A percentile compares a stretch with the other conserved stretches of the same genome.
These are phyloP conservation scores for Dipteronia dyeriana DNA, from an alignment of 345 rosid species.

Conservation along the genomic window DNA sequence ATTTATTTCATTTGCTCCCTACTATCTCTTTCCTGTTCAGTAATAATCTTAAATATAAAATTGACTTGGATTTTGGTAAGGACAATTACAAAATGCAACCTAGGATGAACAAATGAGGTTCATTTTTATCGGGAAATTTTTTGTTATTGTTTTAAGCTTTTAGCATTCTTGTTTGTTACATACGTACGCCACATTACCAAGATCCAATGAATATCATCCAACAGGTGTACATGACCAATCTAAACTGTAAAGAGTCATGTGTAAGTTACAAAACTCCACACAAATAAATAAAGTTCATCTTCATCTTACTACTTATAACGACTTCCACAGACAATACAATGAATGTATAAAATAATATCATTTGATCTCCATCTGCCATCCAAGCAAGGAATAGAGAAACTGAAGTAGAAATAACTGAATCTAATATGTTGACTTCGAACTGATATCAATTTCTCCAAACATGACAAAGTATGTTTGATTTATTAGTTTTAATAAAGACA, in stretches of 20 bases:
- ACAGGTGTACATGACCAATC: neutral
- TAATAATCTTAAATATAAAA: neutral
- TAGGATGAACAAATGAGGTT: neutral
- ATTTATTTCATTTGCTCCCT: neutral
- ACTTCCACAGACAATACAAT: neutral
- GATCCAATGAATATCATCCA: neutral
- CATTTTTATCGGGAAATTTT: neutral
- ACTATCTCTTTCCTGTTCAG: neutral
- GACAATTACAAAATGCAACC: constrained; percentile 7
- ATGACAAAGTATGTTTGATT: neutral
- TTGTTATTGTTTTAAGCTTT: neutral
- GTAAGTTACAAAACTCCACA: neutral
- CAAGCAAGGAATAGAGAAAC: neutral
- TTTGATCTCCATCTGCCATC: neutral
- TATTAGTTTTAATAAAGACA: neutral
- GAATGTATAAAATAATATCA: too few species aligned
- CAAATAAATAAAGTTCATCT: neutral
- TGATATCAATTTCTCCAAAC: neutral
- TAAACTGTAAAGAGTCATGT: neutral
- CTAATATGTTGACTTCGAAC: neutral
- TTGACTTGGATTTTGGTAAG: neutral
- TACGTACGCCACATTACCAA: neutral
- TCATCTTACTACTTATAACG: neutral
- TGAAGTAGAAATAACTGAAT: neutral
- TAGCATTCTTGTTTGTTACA: neutral